Percentiles rank a stretch among this genome's conserved stretches.
phyloP scores from a whole-genome alignment of 148 eudicot species.

The Arctostaphylos glauca region DNA sequence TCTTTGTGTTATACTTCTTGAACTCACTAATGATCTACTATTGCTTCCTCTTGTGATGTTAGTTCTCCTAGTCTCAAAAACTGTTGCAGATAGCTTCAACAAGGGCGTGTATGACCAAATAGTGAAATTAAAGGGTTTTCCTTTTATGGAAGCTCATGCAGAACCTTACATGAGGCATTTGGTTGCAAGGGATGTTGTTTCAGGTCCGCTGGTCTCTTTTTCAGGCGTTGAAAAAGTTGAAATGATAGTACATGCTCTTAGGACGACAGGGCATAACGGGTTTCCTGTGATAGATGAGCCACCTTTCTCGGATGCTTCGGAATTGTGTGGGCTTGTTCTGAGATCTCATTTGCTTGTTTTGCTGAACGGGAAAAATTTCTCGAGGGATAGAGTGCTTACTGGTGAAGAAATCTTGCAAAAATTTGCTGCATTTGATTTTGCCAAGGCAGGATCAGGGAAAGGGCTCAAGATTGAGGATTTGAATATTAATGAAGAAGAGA shows the following conservation, averaged over 20 bases:
- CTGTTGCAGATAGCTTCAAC: slow-evolving; percentile 76
- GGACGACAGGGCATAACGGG: slow-evolving; percentile 54
- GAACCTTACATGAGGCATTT: slow-evolving; percentile 73
- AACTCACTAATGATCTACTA: slow-evolving; percentile 64
- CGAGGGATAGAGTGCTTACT: slow-evolving; percentile 35
- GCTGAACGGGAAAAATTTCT: slow-evolving; percentile 58
- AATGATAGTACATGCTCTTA: slow-evolving; percentile 45
- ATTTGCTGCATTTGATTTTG: slow-evolving; percentile 61
- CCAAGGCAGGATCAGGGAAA: slow-evolving; percentile 72
- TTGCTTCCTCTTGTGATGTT: slow-evolving; percentile 79
- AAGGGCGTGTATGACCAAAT: slow-evolving; percentile 80
- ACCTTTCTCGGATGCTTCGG: slow-evolving; percentile 58
- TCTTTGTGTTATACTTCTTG: slow-evolving; percentile 72
- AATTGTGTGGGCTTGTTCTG: slow-evolving; percentile 65
- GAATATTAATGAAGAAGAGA: slow-evolving; percentile 47
- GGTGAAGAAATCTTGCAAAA: slow-evolving; percentile 31
- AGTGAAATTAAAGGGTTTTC: slow-evolving; percentile 72
- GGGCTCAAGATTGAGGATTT: slow-evolving; percentile 64
- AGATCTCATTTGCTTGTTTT: slow-evolving; percentile 68
- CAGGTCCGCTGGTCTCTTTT: slow-evolving; percentile 60
- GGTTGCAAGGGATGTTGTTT: slow-evolving; percentile 61
- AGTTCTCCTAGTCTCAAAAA: slow-evolving; percentile 70
- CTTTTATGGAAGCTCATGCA: slow-evolving; percentile 69
- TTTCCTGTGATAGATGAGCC: slow-evolving; percentile 76
- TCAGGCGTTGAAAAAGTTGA: slow-evolving; percentile 66